A percentile compares a stretch with the other conserved stretches of the same genome.
These are phyloP conservation scores for Cystobasidiaceae sp. DNA, from an alignment of 1,284 basidiomycete species.

Conservation along the genomic window DNA sequence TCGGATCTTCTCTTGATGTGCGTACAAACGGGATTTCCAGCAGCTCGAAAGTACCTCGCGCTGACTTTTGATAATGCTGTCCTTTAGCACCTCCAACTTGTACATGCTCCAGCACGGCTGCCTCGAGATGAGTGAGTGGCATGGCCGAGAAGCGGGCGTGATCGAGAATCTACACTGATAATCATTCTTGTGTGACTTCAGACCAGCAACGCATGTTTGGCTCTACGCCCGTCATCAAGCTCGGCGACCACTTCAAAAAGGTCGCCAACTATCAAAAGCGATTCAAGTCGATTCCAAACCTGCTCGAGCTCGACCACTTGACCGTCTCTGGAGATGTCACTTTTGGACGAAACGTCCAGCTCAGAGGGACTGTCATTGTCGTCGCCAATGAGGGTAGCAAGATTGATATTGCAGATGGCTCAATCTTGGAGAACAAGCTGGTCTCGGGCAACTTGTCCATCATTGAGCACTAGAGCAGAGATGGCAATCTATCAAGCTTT, in stretches of 20 bases:
- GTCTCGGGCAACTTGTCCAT: conserved; percentile 57
- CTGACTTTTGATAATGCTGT: conserved; percentile 56
- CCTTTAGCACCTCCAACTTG: conserved; percentile 92
- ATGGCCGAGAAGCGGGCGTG: no score
- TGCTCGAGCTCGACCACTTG: conserved; percentile 72
- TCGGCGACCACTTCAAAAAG: conserved; percentile 66
- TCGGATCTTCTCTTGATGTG: conserved; percentile 42
- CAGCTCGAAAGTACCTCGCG: conserved; percentile 56
- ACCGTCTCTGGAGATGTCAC: conserved; percentile 95
- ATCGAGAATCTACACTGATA: no score
- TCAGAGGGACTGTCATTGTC: conserved; percentile 52
- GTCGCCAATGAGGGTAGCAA: conserved; percentile 89
- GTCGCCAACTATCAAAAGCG: conserved; percentile 96
- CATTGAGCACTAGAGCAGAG: conserved; percentile 56
- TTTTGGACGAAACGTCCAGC: conserved; percentile 86
- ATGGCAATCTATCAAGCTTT: no score
- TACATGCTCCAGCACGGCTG: conserved; percentile 94
- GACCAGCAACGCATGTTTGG: conserved; percentile 79
- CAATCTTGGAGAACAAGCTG: conserved; percentile 51
- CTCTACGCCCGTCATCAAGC: conserved; percentile 94
- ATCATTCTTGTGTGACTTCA: not conserved
- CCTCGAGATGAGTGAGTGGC: conserved; percentile 63
- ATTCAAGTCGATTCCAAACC: conserved; percentile 94
- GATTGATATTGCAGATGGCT: conserved; percentile 93
- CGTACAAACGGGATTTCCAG: not conserved